Evolutionary conservation across 129 eudicot genomes (phyloP).

Genomic region (Lactuca sativa): DNA sequence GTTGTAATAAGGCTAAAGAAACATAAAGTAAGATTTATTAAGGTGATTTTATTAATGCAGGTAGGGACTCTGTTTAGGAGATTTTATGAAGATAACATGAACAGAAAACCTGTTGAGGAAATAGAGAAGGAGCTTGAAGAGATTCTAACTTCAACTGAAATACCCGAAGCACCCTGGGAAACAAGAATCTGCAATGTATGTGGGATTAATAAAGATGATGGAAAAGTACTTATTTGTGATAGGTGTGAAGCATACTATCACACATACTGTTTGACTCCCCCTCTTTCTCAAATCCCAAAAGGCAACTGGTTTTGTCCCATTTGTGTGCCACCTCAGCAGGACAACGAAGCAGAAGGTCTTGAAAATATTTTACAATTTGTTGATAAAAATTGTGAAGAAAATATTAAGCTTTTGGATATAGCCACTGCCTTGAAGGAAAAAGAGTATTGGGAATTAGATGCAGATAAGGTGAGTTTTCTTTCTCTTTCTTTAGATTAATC

Average conservation of each 20-base stretch:
- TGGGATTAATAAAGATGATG: constrained; percentile 42
- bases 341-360: constrained; percentile 16
- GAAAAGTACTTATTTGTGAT: constrained; percentile 45
- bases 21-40: too few species aligned
- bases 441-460: constrained; percentile 50
- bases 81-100: constrained; percentile 23
- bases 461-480: constrained; percentile 40
- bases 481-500: too few species aligned
- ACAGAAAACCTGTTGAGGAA: constrained; percentile 19
- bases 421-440: constrained; percentile 37
- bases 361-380: background rate
- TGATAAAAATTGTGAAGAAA: constrained; percentile 31
- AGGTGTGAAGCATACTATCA: constrained; percentile 58
- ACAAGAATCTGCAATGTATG: constrained; percentile 54
- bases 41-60: constrained; percentile 26
- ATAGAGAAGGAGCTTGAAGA: constrained; percentile 41
- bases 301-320: constrained; percentile 56
- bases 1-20: too few species aligned
- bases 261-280: constrained; percentile 50
- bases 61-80: constrained; percentile 29
- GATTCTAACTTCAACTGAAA: constrained; percentile 34
- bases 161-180: constrained; percentile 53
- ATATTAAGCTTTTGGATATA: constrained; percentile 11
- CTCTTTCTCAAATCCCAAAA: constrained; percentile 45
- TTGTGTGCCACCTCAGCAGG: constrained; percentile 31